Evolutionary conservation across 1,284 basidiomycete genomes (phyloP), one percentile per base, ranked within the genome.

Genomic region (Peniophora sp.): DNA sequence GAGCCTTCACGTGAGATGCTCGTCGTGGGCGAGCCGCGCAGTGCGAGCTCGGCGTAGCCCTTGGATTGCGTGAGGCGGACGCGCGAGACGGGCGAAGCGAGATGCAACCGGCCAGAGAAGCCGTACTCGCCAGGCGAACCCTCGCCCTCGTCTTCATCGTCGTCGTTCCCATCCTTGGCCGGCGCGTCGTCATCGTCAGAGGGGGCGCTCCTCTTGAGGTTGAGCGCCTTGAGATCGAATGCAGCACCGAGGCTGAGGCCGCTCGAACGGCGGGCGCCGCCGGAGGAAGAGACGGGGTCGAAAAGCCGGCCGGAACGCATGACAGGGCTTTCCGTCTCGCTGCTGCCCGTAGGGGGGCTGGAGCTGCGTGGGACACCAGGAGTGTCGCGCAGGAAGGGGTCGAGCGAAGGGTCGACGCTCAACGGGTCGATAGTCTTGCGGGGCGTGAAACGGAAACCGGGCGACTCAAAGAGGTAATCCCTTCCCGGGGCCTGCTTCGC

Each of bases 271-370:
- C 43, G 49, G 22, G 24, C 70, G 19, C 76, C 77, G 36, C 78
- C 66, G 12, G 73, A 72, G 25, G 67, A 55, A 34, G 59, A 56
- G 24, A 60, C 65, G 2, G 65, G 64, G 35, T 68, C 62, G 19
- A 66, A 58, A 36, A 68, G 58, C 49, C 69, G 61, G 41, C 65
- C 63, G 54, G 71, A 75, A 53, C 80, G 69, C 48, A 84, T 60
- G 10, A 83, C 74, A n/a, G 82, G 83, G 52, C 81, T 83, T 52
- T 82, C 82, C 20, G 60, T 59, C 48, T 72, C 75, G 17, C 71
- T 65, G 35, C 63, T 68, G 27, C 72, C 68, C 49, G 67, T 61
- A 25, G 71, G 61, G 19, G 74, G 62, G 48, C 63, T 69, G 45
- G 55, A 22, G 50, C 53, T 10, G 49, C 55, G 10, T 47, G 47